Conservation (phyloP, 2,329 filamentous ascomycete genomes). For the Orbilia ellipsospora region DNA sequence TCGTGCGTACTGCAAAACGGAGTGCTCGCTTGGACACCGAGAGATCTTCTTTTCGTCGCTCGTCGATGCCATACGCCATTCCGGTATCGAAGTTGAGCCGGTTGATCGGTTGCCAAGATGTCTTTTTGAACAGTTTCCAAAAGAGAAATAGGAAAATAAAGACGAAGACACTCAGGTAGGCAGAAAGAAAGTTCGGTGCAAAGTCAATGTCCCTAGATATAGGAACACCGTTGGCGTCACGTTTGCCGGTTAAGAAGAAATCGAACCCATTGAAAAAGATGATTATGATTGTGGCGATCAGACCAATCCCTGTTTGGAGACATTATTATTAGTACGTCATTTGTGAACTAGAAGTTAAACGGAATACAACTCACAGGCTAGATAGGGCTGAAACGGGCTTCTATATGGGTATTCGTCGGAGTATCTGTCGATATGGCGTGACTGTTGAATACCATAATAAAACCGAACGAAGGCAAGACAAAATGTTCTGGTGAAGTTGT, state of each 20-base stretch:
- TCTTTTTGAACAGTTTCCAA: conserved; percentile 75
- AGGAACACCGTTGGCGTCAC: conserved; percentile 62
- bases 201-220: conserved; percentile 51
- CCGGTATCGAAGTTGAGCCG: conserved; percentile 55
- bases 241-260: conserved; percentile 71
- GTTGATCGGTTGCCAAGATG: conserved; percentile 67
- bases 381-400: conserved; percentile 52
- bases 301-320: conserved; percentile 65
- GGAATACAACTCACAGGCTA: conserved; percentile 41
- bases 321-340: background rate
- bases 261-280: conserved; percentile 76
- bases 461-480: conserved; percentile 55
- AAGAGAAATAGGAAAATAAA: conserved; percentile 70
- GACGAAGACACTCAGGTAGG: conserved; percentile 73
- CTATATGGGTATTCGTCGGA: conserved; percentile 54
- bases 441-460: conserved; percentile 52
- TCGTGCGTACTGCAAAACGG: conserved; percentile 49
- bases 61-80: conserved; percentile 52
- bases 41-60: conserved; percentile 48
- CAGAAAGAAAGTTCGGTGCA: conserved; percentile 70
- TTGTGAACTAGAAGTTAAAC: background rate
- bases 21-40: conserved; percentile 41
- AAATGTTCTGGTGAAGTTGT: conserved; percentile 58
- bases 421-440: conserved; percentile 52
- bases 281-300: conserved; percentile 73